Conservation (phyloP, 1,139 yeast genomes). For the Hansenula sp. region DNA sequence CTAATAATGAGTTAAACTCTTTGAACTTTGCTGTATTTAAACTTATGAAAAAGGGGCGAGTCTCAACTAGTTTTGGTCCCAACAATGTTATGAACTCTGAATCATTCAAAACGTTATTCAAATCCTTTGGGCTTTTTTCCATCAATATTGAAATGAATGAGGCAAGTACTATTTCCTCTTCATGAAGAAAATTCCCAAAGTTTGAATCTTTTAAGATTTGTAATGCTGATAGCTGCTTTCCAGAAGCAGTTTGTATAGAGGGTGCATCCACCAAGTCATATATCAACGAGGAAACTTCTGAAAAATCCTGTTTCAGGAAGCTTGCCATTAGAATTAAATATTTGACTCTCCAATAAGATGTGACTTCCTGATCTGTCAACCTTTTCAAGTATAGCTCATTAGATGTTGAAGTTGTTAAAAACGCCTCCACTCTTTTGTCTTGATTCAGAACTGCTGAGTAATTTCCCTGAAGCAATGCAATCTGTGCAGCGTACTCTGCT, state of each 20-base stretch:
- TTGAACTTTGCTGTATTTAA: conserved; percentile 16
- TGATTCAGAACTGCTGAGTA: conserved; percentile 12
- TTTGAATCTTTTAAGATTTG: conserved; percentile 14
- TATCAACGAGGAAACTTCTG: conserved; percentile 10
- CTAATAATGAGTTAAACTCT: conserved; percentile 11
- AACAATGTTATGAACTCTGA: conserved; percentile 12
- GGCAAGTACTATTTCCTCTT: conserved; percentile 18
- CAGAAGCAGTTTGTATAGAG: conserved; percentile 14
- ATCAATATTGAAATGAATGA: conserved; percentile 17
- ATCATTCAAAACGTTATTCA: conserved; percentile 13
- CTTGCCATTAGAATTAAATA: conserved; percentile 14
- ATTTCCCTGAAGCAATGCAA: conserved; percentile 17
- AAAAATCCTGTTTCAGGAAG: conserved; percentile 16
- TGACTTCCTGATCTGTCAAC: conserved; percentile 16
- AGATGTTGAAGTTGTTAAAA: conserved; percentile 16
- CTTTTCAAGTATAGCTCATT: conserved; percentile 20
- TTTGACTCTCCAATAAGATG: conserved; percentile 20
- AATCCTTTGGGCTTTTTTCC: conserved; percentile 10
- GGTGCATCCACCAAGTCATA: conserved; percentile 11
- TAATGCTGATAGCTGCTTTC: conserved; percentile 11
- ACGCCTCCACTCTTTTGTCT: conserved; percentile 20
- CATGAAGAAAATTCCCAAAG: conserved; percentile 16
- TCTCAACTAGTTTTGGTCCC: conserved; percentile 11
- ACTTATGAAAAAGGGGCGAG: conserved; percentile 14
- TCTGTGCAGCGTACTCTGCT: conserved; percentile 16